Evolutionary conservation across 2,329 filamentous ascomycete species (phyloP).

Genomic region (Aureobasidium vineae): DNA sequence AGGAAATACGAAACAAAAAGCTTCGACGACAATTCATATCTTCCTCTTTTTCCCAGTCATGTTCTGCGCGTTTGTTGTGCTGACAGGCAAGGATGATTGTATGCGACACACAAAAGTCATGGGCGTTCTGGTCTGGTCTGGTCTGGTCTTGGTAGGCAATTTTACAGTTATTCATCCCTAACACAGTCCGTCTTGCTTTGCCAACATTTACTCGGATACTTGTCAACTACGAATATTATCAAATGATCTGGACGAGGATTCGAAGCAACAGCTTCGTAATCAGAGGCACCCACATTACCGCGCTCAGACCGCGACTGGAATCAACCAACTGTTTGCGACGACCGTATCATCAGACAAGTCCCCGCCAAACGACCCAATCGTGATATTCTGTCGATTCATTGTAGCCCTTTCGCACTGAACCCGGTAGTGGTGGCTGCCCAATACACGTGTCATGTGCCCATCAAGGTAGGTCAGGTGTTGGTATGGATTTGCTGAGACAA

Average conservation of each 20-base stretch:
- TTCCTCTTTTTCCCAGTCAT: slow-evolving; percentile 15
- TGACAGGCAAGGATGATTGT: slow-evolving; percentile 11
- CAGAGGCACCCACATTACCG: background rate
- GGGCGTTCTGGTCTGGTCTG: slow-evolving; percentile 19
- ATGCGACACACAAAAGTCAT: slow-evolving; percentile 20
- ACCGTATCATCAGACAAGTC: too few relatives aligned
- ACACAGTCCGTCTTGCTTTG: background rate
- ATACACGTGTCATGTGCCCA: background rate
- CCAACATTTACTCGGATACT: background rate
- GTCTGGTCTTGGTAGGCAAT: slow-evolving; percentile 21
- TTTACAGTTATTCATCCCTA: background rate
- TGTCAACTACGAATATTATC: background rate
- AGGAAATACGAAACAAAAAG: slow-evolving; percentile 26
- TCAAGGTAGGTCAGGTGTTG: slow-evolving; percentile 2
- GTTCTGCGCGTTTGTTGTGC: slow-evolving; percentile 18
- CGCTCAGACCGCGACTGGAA: background rate
- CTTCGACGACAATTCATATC: slow-evolving; percentile 26
- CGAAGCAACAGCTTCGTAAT: background rate
- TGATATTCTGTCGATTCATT: background rate
- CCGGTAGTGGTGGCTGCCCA: background rate
- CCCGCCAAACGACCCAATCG: background rate
- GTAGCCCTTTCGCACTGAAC: background rate
- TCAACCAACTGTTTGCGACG: background rate
- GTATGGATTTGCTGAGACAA: background rate
- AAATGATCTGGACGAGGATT: too few relatives aligned